These are phyloP conservation scores for Actinomortierella wolfii DNA, from an alignment of 371 early-diverging fungal species.

Conservation along the genomic window DNA sequence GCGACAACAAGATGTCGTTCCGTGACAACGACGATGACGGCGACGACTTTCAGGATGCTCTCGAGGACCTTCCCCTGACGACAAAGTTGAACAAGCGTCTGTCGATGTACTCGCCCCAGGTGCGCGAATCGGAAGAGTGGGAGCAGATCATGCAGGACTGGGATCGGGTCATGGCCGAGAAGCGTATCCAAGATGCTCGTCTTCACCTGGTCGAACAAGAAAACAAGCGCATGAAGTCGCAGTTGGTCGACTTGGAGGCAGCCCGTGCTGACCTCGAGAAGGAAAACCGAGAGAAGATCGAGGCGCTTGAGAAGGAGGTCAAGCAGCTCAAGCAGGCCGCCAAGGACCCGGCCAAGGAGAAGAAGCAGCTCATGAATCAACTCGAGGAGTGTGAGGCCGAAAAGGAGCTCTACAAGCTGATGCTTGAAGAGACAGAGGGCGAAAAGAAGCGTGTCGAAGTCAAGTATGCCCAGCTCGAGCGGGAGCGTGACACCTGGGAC, in stretches of 20 bases:
- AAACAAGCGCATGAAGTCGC: conserved; percentile 43
- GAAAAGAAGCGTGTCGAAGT: conserved; percentile 46
- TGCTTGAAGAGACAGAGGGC: conserved; percentile 42
- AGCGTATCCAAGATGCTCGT: conserved; percentile 42
- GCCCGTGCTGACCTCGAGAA: conserved; percentile 20
- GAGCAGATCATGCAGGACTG: conserved; percentile 47
- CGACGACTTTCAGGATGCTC: conserved; percentile 34
- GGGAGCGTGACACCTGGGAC: conserved; percentile 22
- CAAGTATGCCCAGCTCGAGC: conserved; percentile 25
- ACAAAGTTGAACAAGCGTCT: conserved; percentile 35
- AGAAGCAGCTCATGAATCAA: conserved; percentile 23
- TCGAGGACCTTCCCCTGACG: conserved; percentile 37
- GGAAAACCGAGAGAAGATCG: conserved; percentile 20
- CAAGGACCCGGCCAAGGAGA: conserved; percentile 42
- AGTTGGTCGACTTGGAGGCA: conserved; percentile 27
- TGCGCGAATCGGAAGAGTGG: conserved; percentile 41
- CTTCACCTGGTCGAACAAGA: conserved; percentile 43
- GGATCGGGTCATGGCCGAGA: conserved; percentile 47
- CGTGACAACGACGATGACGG: conserved; percentile 10
- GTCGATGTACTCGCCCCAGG: conserved; percentile 24
- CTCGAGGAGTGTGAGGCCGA: conserved; percentile 44
- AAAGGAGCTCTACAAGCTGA: conserved; percentile 45
- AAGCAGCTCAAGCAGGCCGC: conserved; percentile 18
- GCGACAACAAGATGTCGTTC: conserved; percentile 16
- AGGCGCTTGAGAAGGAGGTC: conserved; percentile 18